These are phyloP conservation scores for Penicillium alfredii DNA, from an alignment of 495 filamentous ascomycete genomes.

Conservation along the genomic window DNA sequence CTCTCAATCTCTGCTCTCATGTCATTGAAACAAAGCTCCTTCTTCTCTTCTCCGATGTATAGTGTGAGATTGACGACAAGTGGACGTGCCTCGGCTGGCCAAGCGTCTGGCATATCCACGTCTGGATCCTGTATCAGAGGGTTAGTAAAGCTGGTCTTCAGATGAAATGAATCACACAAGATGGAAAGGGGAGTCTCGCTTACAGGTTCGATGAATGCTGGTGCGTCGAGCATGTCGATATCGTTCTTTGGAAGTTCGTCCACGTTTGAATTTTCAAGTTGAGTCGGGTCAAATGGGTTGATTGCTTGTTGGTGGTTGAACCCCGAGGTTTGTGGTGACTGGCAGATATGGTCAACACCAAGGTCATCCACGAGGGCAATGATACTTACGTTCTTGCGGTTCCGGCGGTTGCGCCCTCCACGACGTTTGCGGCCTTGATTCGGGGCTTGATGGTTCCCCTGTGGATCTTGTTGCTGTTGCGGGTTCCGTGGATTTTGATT, in stretches of 20 bases:
- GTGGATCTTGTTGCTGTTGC: not conserved
- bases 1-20: too few relatives aligned
- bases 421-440: not conserved
- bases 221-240: constrained; percentile 1
- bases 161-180: too few relatives aligned
- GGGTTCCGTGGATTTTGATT: not conserved
- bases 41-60: too few relatives aligned
- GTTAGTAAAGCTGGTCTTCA: too few relatives aligned
- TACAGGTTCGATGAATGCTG: not conserved
- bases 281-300: not conserved
- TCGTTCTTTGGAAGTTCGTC: not conserved
- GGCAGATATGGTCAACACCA: too few relatives aligned
- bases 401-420: not conserved
- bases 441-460: too few relatives aligned
- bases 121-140: too few relatives aligned
- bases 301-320: not conserved
- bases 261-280: not conserved
- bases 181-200: too few relatives aligned
- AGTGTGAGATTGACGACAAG: too few relatives aligned
- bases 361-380: too few relatives aligned
- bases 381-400: not conserved
- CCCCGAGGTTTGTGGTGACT: not conserved
- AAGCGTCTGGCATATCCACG: not conserved
- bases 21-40: not conserved
- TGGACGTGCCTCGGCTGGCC: too few relatives aligned